phyloP scores from a whole-genome alignment of 495 filamentous ascomycete species.

The Hypoxylon perforatum region DNA sequence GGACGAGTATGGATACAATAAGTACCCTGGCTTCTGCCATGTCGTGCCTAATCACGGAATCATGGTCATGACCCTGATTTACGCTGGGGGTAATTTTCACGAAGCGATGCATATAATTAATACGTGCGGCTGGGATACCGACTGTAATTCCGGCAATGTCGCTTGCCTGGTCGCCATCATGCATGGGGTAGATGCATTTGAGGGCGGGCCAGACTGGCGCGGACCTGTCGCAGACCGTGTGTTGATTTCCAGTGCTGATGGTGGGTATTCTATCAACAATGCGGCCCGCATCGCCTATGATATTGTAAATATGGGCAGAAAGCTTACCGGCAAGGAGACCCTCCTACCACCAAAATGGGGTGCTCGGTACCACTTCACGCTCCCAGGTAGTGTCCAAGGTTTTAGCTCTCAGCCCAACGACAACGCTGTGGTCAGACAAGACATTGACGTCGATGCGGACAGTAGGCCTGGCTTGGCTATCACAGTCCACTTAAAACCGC shows the following conservation, averaged over 20 bases:
- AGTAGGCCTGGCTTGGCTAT: slow-evolving; percentile 37
- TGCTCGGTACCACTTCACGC: slow-evolving; percentile 47
- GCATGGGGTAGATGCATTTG: slow-evolving; percentile 42
- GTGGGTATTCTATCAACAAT: slow-evolving; percentile 50
- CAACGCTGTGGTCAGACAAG: slow-evolving; percentile 20
- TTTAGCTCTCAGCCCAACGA: slow-evolving; percentile 30
- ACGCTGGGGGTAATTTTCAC: slow-evolving; percentile 40
- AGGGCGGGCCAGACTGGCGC: slow-evolving; percentile 42
- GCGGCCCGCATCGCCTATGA: slow-evolving; percentile 44
- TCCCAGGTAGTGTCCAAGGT: slow-evolving; percentile 49
- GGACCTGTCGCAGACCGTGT: slow-evolving; percentile 45
- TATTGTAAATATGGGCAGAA: slow-evolving; percentile 40
- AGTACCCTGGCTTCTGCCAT: slow-evolving; percentile 45
- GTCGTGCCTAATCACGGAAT: slow-evolving; percentile 48
- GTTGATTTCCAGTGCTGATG: slow-evolving; percentile 48
- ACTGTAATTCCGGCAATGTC: slow-evolving; percentile 49
- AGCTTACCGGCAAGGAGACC: slow-evolving; percentile 18
- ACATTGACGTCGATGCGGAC: neutral
- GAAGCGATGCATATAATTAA: slow-evolving; percentile 50
- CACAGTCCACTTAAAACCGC: neutral
- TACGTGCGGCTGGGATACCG: slow-evolving; percentile 50
- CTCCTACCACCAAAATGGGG: slow-evolving; percentile 40
- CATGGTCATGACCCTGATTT: slow-evolving; percentile 48
- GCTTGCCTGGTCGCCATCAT: slow-evolving; percentile 47
- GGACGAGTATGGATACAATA: slow-evolving; percentile 46